Percentiles rank a stretch among this genome's conserved stretches.
phyloP scores from a whole-genome alignment of 352 stramenopile species.

The Pythium oligandrum region DNA sequence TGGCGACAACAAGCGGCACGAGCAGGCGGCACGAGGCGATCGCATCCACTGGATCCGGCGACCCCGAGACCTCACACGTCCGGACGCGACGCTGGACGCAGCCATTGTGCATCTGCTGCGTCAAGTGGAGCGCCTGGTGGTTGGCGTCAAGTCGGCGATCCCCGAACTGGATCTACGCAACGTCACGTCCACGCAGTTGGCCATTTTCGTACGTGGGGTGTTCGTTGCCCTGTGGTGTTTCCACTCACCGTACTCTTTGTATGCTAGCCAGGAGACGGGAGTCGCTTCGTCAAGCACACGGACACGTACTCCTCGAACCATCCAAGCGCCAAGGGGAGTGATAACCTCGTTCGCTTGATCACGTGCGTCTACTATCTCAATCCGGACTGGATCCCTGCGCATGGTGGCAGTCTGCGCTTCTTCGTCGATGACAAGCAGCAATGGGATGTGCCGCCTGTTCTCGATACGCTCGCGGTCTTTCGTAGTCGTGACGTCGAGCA shows the following conservation, averaged over 20 bases:
- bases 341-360: conserved; percentile 44
- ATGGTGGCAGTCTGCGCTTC: conserved; percentile 66
- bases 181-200: conserved; percentile 67
- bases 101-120: conserved; percentile 40
- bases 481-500: conserved; percentile 89
- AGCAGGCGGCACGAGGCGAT: conserved; percentile 48
- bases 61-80: conserved; percentile 28
- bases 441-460: conserved; percentile 76
- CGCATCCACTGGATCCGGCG: conserved; percentile 64
- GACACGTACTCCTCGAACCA: conserved; percentile 34
- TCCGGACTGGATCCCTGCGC: conserved; percentile 45
- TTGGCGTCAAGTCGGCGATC: conserved; percentile 43
- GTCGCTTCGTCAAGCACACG: conserved; percentile 63
- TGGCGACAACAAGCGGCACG: conserved; percentile 32
- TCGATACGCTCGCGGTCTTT: conserved; percentile 91
- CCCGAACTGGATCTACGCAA: conserved; percentile 56
- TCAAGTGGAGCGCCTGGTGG: conserved; percentile 49
- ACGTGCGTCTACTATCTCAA: conserved; percentile 89
- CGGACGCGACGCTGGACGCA: conserved; percentile 14
- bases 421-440: conserved; percentile 27
- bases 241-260: conserved; percentile 1
- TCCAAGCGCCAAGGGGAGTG: conserved; percentile 26
- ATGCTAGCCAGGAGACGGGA: conserved; percentile 51
- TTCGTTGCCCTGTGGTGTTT: not conserved
- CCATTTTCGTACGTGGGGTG: conserved; percentile 57